Evolutionary conservation across 768 basidiomycete genomes (phyloP), one percentile per base, ranked within the genome.

Genomic region (Trametes cingulata): DNA sequence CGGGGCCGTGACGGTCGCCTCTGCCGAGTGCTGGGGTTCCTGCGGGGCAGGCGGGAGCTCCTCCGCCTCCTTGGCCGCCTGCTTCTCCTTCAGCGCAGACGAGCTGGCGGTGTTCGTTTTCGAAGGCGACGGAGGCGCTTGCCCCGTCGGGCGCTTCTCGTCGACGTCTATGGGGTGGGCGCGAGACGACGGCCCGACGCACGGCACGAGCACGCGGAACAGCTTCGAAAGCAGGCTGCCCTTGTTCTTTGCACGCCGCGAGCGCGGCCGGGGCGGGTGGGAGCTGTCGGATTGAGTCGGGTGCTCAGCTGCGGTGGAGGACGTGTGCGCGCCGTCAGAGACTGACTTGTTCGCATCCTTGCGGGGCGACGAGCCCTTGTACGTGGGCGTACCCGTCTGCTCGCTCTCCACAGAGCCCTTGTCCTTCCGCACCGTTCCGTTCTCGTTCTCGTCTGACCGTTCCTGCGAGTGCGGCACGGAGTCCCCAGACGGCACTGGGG

Each of bases 171-270:
- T 67, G 41, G 85, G 81, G 50, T 83, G 82, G n/a, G 79, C 66
- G 59, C 74, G 74, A 40, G 75, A 68, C 19, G 79, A 82, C 20
- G 84, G 77, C n/a, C 81, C 77, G 47, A 87, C 74, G 61, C 89
- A 91, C 35, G 88, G 89, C 50, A 90, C 78, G 53, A 90, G 78
- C 60, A 81, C 78, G 62, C 78, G 82, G 52, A 90, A 69, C 58
- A 90, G 74, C 69, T 79, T 84, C 52, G 82, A 80, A 59, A 88
- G 72, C 65, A 89, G 80, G 46, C 50, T 20, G 47, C 52, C 47
- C 57, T 63, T 58, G 17, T 52, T 50, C 50, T 52, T 52, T 5
- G 22, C 86, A 84, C 52, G 79, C 48, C 75, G 80, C 80, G 64
- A 74, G 65, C 69, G 69, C 59, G 54, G 72, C 68, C 52, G 68